A percentile compares a stretch with the other conserved stretches of the same genome.
These are phyloP conservation scores for Apiotrichum domesticum DNA, from an alignment of 1,284 basidiomycete species.

Conservation along the genomic window DNA sequence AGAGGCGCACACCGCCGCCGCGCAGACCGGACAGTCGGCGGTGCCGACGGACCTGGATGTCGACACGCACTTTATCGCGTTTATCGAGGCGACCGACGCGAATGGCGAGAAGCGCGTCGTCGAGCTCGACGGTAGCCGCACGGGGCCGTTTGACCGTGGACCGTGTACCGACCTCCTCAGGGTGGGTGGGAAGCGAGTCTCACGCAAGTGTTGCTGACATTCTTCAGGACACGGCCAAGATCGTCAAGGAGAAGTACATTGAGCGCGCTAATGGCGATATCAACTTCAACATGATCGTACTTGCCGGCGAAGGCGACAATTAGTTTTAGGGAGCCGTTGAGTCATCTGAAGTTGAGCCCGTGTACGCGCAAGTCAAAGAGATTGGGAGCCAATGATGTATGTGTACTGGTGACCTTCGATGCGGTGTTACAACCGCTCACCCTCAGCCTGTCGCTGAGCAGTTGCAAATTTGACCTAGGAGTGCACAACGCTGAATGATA, in stretches of 20 bases:
- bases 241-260: conserved; percentile 63
- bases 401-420: no score
- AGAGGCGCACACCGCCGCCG: conserved; percentile 64
- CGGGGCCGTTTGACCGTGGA: conserved; percentile 72
- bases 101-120: conserved; percentile 54
- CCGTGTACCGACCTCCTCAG: conserved; percentile 55
- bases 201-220: background rate
- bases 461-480: no score
- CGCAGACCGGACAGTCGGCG: conserved; percentile 62
- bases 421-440: no score
- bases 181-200: conserved; percentile 42
- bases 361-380: no score
- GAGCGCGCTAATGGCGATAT: conserved; percentile 41
- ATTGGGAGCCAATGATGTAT: no score
- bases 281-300: conserved; percentile 46
- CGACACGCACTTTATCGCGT: conserved; percentile 77
- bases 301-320: conserved; percentile 36
- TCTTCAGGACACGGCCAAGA: conserved; percentile 61
- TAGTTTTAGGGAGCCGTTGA: no score
- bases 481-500: no score
- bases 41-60: conserved; percentile 53
- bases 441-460: no score
- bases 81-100: conserved; percentile 56
- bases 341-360: no score
- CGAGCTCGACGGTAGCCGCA: conserved; percentile 70